Evolutionary conservation across 305 asterid species (phyloP).

Genomic region (Ilex paraguariensis): DNA sequence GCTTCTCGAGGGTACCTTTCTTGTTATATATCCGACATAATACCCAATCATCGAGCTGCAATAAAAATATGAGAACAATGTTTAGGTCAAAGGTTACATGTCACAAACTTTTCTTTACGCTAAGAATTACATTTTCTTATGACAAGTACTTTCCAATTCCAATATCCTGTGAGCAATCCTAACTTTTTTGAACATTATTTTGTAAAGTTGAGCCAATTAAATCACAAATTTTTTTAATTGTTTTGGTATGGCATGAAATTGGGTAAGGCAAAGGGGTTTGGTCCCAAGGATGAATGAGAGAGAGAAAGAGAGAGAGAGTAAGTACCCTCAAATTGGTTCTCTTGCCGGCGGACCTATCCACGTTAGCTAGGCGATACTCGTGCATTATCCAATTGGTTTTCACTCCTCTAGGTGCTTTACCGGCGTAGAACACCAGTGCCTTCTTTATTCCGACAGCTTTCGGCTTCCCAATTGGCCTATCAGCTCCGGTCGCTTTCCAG

Average conservation of each 20-base stretch:
- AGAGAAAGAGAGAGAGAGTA: neutral
- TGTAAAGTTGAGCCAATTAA: too few species aligned
- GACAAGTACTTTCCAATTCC: too few species aligned
- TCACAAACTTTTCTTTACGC: too few species aligned
- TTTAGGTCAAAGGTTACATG: too few species aligned
- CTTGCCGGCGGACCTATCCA: slow-evolving; percentile 80
- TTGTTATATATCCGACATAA: slow-evolving; percentile 95
- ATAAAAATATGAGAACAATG: neutral
- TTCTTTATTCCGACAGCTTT: slow-evolving; percentile 77
- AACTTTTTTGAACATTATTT: too few species aligned
- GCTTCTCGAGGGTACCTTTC: slow-evolving; percentile 65
- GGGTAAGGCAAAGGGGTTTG: too few species aligned
- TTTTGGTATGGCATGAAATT: too few species aligned
- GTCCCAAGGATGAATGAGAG: too few species aligned
- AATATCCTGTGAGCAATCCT: too few species aligned
- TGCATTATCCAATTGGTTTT: slow-evolving; percentile 98
- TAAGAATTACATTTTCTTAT: too few species aligned
- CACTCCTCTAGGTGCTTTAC: slow-evolving; percentile 89
- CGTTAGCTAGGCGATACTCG: slow-evolving; percentile 85
- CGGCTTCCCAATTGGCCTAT: slow-evolving; percentile 79
- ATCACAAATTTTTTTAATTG: too few species aligned
- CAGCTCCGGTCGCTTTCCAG: slow-evolving; percentile 98
- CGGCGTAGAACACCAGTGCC: slow-evolving; percentile 86
- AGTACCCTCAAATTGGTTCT: slow-evolving; percentile 61
- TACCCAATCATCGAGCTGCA: slow-evolving; percentile 97